These are phyloP conservation scores for Colletotrichum acutatum DNA, from an alignment of 2,329 filamentous ascomycete species.

Conservation along the genomic window DNA sequence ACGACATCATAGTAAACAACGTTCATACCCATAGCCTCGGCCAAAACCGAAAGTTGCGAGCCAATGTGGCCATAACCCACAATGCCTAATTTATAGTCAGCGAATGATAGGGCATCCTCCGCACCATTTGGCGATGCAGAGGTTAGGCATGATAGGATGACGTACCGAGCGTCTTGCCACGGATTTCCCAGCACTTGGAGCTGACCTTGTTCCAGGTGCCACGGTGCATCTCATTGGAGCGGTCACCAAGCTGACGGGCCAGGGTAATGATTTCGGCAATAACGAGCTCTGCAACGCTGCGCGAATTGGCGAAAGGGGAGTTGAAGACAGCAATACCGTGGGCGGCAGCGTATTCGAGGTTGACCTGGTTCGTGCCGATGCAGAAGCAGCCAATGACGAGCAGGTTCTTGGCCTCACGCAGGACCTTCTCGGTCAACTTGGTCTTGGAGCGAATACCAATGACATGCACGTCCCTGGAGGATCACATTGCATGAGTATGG, in stretches of 20 bases:
- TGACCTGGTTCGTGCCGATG: slow-evolving; percentile 96
- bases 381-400: slow-evolving; percentile 98
- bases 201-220: slow-evolving; percentile 99
- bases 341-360: slow-evolving; percentile 83
- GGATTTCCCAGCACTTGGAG: slow-evolving; percentile 95
- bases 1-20: slow-evolving; percentile 98
- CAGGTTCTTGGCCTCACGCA: slow-evolving; percentile 91
- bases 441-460: slow-evolving; percentile 99
- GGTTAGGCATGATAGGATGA: slow-evolving; percentile 15
- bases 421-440: slow-evolving; percentile 86
- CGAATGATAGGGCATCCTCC: slow-evolving; percentile 1
- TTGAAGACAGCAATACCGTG: slow-evolving; percentile 98
- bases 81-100: slow-evolving; percentile 68
- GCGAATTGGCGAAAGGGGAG: slow-evolving; percentile 97
- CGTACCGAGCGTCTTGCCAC: slow-evolving; percentile 92
- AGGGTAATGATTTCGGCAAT: slow-evolving; percentile 93
- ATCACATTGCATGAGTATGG: slow-evolving; percentile 36
- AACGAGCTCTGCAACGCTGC: slow-evolving; percentile 95
- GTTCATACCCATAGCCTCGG: slow-evolving; percentile 97
- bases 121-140: neutral
- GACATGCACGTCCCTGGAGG: slow-evolving; percentile 86
- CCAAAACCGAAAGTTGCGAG: slow-evolving; percentile 92
- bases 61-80: slow-evolving; percentile 98
- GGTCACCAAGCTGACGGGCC: slow-evolving; percentile 91
- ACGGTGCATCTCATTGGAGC: slow-evolving; percentile 92